phyloP scores from a whole-genome alignment of 2,329 filamentous ascomycete species.

The Apiospora kogelbergensis region DNA sequence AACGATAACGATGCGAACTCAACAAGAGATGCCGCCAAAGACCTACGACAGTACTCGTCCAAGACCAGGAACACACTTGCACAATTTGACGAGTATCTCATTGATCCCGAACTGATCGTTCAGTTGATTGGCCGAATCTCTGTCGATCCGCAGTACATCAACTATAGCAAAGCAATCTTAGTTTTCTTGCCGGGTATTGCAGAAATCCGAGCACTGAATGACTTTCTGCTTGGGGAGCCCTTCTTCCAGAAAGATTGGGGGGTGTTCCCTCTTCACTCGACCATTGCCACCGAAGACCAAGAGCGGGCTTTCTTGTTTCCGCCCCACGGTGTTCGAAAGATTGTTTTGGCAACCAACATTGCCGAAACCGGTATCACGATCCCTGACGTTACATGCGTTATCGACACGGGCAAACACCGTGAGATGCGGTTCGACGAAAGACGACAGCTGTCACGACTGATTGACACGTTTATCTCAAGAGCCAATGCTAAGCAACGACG shows the following conservation, averaged over 20 bases:
- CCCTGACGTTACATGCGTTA: slow-evolving; percentile 93
- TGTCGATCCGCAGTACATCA: slow-evolving; percentile 60
- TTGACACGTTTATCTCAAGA: slow-evolving; percentile 92
- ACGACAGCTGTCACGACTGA: slow-evolving; percentile 82
- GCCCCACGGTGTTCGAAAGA: slow-evolving; percentile 79
- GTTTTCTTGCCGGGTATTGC: slow-evolving; percentile 93
- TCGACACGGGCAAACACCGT: slow-evolving; percentile 95
- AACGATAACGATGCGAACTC: slow-evolving; percentile 52
- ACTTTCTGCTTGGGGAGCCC: slow-evolving; percentile 76
- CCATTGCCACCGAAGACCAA: slow-evolving; percentile 94
- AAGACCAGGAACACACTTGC: slow-evolving; percentile 73
- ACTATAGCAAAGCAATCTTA: slow-evolving; percentile 87
- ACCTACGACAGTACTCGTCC: slow-evolving; percentile 71
- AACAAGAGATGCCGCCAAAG: slow-evolving; percentile 59
- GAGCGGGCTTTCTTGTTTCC: slow-evolving; percentile 89
- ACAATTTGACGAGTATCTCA: slow-evolving; percentile 84
- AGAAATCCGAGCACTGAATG: slow-evolving; percentile 86
- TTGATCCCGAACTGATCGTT: slow-evolving; percentile 85
- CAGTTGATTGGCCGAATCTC: slow-evolving; percentile 78
- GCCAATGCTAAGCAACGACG: slow-evolving; percentile 95
- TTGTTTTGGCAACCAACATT: slow-evolving; percentile 96
- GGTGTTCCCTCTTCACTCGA: slow-evolving; percentile 88
- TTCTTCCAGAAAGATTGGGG: slow-evolving; percentile 77
- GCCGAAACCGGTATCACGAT: slow-evolving; percentile 99
- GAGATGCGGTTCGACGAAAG: slow-evolving; percentile 97